Conservation (phyloP, 2,329 filamentous ascomycete genomes). For the Pseudocercospora macadamiae region DNA sequence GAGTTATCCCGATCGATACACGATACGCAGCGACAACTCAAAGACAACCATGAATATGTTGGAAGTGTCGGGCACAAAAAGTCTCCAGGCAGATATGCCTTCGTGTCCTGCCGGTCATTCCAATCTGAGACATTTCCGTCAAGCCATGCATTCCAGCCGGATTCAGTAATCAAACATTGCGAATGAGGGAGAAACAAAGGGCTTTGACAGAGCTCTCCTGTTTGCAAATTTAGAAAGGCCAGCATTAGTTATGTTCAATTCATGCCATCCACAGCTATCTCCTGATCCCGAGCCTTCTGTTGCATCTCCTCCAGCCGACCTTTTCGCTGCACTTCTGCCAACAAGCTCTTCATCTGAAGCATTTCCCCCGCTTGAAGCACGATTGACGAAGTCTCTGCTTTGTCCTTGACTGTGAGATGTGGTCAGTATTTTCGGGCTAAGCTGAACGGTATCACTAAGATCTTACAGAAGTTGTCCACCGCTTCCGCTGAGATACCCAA, state of each 20-base stretch:
- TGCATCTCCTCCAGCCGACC: conserved; percentile 7
- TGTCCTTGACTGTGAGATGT: neutral
- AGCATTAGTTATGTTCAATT: neutral
- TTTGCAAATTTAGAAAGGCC: neutral
- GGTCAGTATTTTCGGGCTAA: neutral
- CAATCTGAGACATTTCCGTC: neutral
- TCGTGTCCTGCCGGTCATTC: neutral
- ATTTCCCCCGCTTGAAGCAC: neutral
- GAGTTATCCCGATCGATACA: too few species aligned
- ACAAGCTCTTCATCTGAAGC: conserved; percentile 1
- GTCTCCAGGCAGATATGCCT: neutral
- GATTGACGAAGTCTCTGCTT: neutral
- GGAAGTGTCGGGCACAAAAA: neutral
- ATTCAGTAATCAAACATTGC: neutral
- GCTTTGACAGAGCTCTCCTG: neutral
- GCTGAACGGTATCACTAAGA: neutral
- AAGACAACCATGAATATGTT: neutral
- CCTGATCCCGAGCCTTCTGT: conserved; percentile 2
- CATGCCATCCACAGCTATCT: conserved; percentile 8
- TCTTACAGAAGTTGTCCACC: conserved; percentile 26
- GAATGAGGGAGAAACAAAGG: neutral
- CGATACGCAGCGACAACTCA: neutral
- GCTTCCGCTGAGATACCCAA: conserved; percentile 3
- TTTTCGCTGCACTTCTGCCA: neutral
- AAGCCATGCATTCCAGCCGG: neutral